phyloP scores from a whole-genome alignment of 2,329 filamentous ascomycete species.

The Falciphora oryzae region DNA sequence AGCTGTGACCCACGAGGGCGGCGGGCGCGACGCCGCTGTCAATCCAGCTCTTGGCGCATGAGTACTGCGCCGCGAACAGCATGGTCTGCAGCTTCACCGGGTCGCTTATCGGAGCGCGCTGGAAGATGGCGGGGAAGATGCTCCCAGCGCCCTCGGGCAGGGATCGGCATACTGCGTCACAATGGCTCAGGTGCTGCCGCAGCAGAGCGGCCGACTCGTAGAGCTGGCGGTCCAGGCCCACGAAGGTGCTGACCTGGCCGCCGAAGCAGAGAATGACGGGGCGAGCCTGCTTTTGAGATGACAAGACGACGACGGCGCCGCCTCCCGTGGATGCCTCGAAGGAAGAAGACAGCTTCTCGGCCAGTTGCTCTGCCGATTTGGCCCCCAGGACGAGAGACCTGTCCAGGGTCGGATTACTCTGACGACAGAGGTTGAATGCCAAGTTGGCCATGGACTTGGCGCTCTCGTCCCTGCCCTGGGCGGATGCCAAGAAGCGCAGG shows the following conservation, averaged over 20 bases:
- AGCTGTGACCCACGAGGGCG: constrained; percentile 32
- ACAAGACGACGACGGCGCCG: constrained; percentile 2
- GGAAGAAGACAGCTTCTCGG: constrained; percentile 16
- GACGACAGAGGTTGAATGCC: constrained; percentile 26
- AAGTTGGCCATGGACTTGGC: constrained; percentile 23
- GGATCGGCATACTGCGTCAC: constrained; percentile 12
- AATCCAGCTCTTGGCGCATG: constrained; percentile 29
- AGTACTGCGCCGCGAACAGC: constrained; percentile 35
- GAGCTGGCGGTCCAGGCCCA: constrained; percentile 25
- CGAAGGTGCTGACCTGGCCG: constrained; percentile 24
- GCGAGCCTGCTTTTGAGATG: constrained; percentile 12
- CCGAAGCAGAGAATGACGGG: constrained; percentile 32
- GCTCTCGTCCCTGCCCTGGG: too few relatives aligned
- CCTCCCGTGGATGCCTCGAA: neutral
- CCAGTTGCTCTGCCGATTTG: constrained; percentile 22
- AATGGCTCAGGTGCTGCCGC: constrained; percentile 19
- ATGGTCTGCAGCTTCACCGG: constrained; percentile 29
- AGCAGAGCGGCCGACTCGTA: constrained; percentile 23
- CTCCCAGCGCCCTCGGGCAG: constrained; percentile 16
- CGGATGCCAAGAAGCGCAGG: too few relatives aligned
- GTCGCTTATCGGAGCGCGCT: constrained; percentile 18
- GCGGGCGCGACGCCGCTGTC: constrained; percentile 26
- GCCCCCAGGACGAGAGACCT: constrained; percentile 21
- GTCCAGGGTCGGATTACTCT: constrained; percentile 23
- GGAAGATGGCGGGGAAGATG: constrained; percentile 29